Conservation (phyloP, 2,329 filamentous ascomycete species). For the Aspergillus oerlinghausenensis region DNA sequence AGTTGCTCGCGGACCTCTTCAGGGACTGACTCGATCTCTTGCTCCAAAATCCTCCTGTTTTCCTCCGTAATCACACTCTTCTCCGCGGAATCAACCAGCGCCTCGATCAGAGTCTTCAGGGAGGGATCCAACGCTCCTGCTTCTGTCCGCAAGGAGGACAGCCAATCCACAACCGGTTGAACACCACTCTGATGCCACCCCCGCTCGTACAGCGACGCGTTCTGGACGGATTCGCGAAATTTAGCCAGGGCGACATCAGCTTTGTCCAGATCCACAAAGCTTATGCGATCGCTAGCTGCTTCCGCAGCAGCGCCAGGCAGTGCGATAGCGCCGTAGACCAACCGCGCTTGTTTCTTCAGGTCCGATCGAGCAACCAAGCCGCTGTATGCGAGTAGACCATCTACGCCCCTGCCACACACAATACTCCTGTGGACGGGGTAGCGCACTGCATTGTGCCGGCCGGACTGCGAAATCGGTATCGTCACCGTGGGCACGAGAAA, state of each 20-base stretch:
- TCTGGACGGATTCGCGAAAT: slow-evolving; percentile 65
- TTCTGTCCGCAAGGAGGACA: slow-evolving; percentile 36
- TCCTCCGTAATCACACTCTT: slow-evolving; percentile 27
- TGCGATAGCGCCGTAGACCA: slow-evolving; percentile 34
- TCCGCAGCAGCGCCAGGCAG: slow-evolving; percentile 45
- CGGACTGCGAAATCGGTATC: slow-evolving; percentile 60
- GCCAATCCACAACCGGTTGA: slow-evolving; percentile 61
- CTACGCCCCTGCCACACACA: slow-evolving; percentile 67
- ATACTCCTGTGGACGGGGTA: slow-evolving; percentile 82
- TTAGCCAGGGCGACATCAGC: slow-evolving; percentile 60
- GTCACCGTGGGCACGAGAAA: slow-evolving; percentile 73
- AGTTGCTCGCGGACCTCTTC: slow-evolving; percentile 48
- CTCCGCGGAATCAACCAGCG: slow-evolving; percentile 52
- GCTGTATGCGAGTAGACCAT: slow-evolving; percentile 51
- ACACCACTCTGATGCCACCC: slow-evolving; percentile 71
- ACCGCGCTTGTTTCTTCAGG: slow-evolving; percentile 26
- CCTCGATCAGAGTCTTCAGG: slow-evolving; percentile 62
- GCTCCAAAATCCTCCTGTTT: slow-evolving; percentile 23
- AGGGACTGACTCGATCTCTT: slow-evolving; percentile 34
- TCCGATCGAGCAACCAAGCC: slow-evolving; percentile 28
- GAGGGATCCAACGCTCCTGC: slow-evolving; percentile 59
- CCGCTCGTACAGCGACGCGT: slow-evolving; percentile 68
- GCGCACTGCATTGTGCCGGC: slow-evolving; percentile 61
- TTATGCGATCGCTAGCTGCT: slow-evolving; percentile 27
- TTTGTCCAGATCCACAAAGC: slow-evolving; percentile 59